Evolutionary conservation across 345 rosid genomes (phyloP), one percentile per base, ranked within the genome.

Genomic region (Aethionema arabicum): DNA sequence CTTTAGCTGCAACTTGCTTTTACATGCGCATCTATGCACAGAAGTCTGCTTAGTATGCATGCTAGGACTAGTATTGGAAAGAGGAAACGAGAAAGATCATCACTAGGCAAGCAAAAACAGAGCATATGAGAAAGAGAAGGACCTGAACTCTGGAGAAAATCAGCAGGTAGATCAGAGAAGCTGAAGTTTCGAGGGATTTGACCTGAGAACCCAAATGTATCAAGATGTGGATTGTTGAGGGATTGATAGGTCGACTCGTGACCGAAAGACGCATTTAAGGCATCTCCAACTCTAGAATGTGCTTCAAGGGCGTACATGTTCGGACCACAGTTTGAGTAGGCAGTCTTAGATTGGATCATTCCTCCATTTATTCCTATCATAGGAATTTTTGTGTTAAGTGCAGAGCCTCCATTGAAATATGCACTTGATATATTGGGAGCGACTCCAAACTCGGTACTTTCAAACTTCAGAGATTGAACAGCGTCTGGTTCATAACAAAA

Each of bases 81-180:
- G 49, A 15, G 9, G 40, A 37, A 37, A 37, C 40, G 8, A 6
- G 40, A 10, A 37, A 37, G 11, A 37, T 45, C 12, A 6, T 11
- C 21, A 11, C 12, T 45, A 11, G 6, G 1, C 2, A n/a, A 6
- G 31, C 12, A 11, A 31, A 63, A 27, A n/a, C n/a, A n/a, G 30
- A 32, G 11, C 14, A 11, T 47, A 44, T 39, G 72, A 55, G 35
- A 61, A 21, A 4, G 65, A 60, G 61, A 58, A 59, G 57, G 64
- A 91, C 98, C 96, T 80, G 97, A 81, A 76, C 88, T 83, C 72
- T 88, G 88, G 35, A 85, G 65, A 76, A 83, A 88, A 66, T 82
- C 90, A 8, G 89, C 90, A 1, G 95, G 74, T 57, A 89, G 78
- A 82, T 92, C 97, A 39, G 95, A 85, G 11, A 89, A 85, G 77